phyloP scores from a whole-genome alignment of 441 rosid genomes.

The Populus hybrid region DNA sequence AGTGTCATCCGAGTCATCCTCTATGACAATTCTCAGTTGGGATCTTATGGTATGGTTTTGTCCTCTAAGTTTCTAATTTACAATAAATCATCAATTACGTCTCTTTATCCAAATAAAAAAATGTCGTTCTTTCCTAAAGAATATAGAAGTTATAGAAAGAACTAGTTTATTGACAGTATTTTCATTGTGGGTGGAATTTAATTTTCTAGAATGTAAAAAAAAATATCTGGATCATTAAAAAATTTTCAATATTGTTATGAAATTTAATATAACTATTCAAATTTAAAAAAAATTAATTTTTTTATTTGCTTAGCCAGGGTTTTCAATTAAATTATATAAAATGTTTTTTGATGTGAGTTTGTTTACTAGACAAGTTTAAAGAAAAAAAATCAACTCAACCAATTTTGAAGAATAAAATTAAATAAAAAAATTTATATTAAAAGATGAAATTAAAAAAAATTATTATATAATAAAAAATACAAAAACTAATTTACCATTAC shows the following conservation, averaged over 20 bases:
- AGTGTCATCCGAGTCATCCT: neutral
- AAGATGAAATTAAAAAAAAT: no score
- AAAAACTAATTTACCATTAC: no score
- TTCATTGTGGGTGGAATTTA: neutral
- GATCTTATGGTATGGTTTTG: neutral
- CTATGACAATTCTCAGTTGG: neutral
- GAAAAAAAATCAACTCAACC: neutral
- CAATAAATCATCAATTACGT: neutral
- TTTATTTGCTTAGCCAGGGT: rapidly evolving
- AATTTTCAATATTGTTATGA: no score
- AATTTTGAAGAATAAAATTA: no score
- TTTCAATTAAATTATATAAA: no score
- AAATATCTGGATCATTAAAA: no score
- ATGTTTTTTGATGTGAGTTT: rapidly evolving
- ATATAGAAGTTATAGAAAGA: neutral
- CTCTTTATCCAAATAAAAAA: neutral
- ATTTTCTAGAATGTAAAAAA: no score
- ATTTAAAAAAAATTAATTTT: no score
- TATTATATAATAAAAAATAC: no score
- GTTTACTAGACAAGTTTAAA: rapidly evolving
- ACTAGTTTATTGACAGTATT: neutral
- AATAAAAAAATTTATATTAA: no score
- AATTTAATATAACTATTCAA: no score
- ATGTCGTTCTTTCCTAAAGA: neutral
- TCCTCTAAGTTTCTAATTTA: neutral